Evolutionary conservation across 2,329 filamentous ascomycete species (phyloP).

Genomic region (Aspergillus eucalypticola): DNA sequence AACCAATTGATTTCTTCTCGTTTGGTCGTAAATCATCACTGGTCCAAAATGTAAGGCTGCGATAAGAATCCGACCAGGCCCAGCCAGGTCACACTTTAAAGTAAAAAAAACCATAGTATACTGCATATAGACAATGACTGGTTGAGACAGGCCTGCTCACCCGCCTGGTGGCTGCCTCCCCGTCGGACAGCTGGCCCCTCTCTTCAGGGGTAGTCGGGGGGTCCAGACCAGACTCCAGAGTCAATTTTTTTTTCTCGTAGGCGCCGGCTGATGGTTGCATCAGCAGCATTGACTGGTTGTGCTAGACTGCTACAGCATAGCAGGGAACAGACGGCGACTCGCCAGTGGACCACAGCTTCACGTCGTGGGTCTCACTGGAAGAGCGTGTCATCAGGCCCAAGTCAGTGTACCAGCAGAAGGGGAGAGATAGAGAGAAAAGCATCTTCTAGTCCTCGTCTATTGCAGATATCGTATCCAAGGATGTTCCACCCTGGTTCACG

Average conservation of each 20-base stretch:
- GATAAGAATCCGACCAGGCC: background rate
- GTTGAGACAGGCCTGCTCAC: background rate
- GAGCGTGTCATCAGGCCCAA: background rate
- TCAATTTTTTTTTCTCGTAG: background rate
- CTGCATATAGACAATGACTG: background rate
- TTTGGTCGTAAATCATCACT: background rate
- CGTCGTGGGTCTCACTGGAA: background rate
- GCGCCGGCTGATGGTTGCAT: background rate
- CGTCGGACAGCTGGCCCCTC: background rate
- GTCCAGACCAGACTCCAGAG: no score
- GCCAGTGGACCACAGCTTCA: background rate
- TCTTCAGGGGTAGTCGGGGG: background rate
- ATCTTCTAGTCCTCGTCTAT: slow-evolving; percentile 4
- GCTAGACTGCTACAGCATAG: background rate
- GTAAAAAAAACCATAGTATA: no score
- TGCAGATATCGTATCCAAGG: slow-evolving; percentile 1
- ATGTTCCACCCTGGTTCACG: no score
- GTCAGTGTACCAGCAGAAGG: background rate
- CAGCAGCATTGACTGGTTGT: background rate
- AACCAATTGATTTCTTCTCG: no score
- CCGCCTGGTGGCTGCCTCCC: background rate
- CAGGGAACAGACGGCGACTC: background rate
- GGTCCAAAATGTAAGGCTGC: background rate
- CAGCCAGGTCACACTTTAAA: background rate
- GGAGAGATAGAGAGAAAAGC: background rate